Conservation (phyloP, 148 eudicot species). For the Fallopia convolvulus region DNA sequence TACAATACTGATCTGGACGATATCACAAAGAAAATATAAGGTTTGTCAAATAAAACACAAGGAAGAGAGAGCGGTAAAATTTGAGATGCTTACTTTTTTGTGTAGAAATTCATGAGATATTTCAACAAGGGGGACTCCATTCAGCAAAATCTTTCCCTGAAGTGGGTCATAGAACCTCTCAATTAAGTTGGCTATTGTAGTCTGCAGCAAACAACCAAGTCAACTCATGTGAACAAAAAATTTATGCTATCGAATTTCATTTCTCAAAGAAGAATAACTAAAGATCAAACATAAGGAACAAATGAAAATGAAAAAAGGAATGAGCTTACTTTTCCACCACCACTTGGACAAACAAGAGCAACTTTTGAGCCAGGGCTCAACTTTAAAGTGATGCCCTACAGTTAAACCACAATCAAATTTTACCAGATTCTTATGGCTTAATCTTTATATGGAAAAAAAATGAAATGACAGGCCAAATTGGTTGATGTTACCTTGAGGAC, state of each 20-base stretch:
- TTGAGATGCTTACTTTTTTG: slow-evolving; percentile 42
- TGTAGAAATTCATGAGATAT: slow-evolving; percentile 76
- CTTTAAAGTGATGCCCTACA: slow-evolving; percentile 67
- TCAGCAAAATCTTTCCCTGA: slow-evolving; percentile 69
- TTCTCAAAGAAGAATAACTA: background rate
- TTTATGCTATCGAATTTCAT: background rate
- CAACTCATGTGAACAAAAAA: background rate
- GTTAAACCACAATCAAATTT: background rate
- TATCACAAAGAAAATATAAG: background rate
- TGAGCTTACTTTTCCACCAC: slow-evolving; percentile 79
- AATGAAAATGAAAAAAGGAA: background rate
- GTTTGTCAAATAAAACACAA: background rate
- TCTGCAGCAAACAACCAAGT: slow-evolving; percentile 36
- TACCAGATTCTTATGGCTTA: background rate
- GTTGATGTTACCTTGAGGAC: slow-evolving; percentile 62
- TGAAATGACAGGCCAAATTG: background rate
- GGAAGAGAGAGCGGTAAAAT: too few species aligned
- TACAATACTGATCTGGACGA: slow-evolving; percentile 72
- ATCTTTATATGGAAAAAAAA: too few species aligned
- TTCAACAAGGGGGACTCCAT: slow-evolving; percentile 67
- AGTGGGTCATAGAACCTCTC: slow-evolving; percentile 83
- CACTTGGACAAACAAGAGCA: slow-evolving; percentile 96
- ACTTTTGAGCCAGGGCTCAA: slow-evolving; percentile 77
- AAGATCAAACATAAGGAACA: background rate
- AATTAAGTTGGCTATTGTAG: slow-evolving; percentile 85